Evolutionary conservation across 192 early-diverging fungal species (phyloP).

Genomic region (Pilaira anomala): DNA sequence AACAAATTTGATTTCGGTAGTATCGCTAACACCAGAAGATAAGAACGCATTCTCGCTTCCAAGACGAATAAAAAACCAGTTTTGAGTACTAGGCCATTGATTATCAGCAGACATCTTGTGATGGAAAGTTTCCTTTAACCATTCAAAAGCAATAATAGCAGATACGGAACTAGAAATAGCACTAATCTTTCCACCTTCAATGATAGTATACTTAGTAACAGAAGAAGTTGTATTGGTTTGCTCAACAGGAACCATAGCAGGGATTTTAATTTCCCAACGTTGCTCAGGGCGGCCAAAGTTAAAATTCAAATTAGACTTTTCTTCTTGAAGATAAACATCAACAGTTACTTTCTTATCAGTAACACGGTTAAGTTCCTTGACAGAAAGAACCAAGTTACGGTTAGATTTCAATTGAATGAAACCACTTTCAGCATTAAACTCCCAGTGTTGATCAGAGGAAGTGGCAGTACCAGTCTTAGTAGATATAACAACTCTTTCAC

Average conservation of each 20-base stretch:
- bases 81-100: conserved; percentile 22
- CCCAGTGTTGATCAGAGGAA: conserved; percentile 26
- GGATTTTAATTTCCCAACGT: conserved; percentile 23
- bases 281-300: conserved; percentile 19
- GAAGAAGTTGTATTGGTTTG: background rate
- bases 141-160: conserved; percentile 26
- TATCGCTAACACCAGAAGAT: conserved; percentile 16
- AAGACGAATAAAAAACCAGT: conserved; percentile 30
- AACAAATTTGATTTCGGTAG: conserved; percentile 3
- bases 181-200: conserved; percentile 19
- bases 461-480: background rate
- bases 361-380: conserved; percentile 18
- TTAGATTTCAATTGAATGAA: conserved; percentile 14
- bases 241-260: conserved; percentile 17
- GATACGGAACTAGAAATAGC: conserved; percentile 17
- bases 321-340: conserved; percentile 18
- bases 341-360: background rate
- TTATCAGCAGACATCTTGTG: conserved; percentile 13
- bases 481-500: conserved; percentile 19
- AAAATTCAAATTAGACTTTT: background rate
- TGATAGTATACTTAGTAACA: conserved; percentile 5
- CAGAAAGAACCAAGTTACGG: conserved; percentile 16
- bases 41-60: conserved; percentile 22
- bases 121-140: conserved; percentile 24
- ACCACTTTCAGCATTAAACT: conserved; percentile 6